Base-by-base conservation (phyloP, 176 grass and related monocot genomes). In the Areca catechu region DNA sequence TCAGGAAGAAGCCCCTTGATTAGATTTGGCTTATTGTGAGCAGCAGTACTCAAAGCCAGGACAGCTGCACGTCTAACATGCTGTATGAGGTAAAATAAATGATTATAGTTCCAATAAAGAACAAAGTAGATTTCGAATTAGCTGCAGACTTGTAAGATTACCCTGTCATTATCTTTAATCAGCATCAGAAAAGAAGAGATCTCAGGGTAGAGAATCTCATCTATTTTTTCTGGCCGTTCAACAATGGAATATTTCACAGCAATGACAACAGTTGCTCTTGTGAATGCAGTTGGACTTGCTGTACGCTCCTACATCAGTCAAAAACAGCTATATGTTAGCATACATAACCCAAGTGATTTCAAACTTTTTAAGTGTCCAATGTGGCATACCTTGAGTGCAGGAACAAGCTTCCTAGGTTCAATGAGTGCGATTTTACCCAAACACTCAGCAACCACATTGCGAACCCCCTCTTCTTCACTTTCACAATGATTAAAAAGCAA, bases 401-500 rank as follows among this genome's bases (percentile, higher is more conserved):
- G 89, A 16, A 95, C 67, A 25, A 95, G 65, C 66, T 88, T 95
- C 48, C 71, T 82, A 43, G 89, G 89, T 61, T 95, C 80, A 24
- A 95, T 88, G 64, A 95, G 75, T 57, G 89, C 77, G 78, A 95
- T 88, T 85, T 95, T 95, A 19, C 89, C 89, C 85, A 95, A 77
- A 62, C 89, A 95, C 62, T 95, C 89, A 0, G 89, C 84, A 64
- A 95, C 89, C 48, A 95, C 89, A 85, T 95, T 95, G 56, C 89
- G 89, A 63, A 95, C 89, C 25, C 89, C 89, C 47, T 95, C 89
- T 53, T 95, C 89, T n/a, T 95, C 89, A 72, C 89, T 95, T 81
- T 88, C 89, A 76, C 81, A 82, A 71, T 95, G 84, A 74, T 95
- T 95, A 72, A 95, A 95, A 58, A 95, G 84, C 74, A 95, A 82